phyloP scores from a whole-genome alignment of 176 grass and related monocot species.

The Rhynchospora breviuscula region DNA sequence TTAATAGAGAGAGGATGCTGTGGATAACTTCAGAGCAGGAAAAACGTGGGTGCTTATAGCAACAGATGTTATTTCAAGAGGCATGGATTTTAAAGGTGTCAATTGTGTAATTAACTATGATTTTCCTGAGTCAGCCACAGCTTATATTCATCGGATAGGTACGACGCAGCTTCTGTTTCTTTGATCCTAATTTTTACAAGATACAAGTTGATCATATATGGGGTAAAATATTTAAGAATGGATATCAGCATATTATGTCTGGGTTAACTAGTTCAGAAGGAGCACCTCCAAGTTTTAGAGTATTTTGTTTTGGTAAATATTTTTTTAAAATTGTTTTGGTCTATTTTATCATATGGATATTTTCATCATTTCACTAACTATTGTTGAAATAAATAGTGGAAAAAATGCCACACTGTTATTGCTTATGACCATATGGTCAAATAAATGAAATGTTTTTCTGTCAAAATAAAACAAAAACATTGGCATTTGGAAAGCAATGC shows the following conservation, averaged over 20 bases:
- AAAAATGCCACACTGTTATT: not conserved
- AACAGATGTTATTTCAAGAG: constrained; percentile 81
- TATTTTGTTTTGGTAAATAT: not conserved
- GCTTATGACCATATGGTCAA: not conserved
- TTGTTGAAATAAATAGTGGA: not conserved
- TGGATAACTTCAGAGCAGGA: constrained; percentile 92
- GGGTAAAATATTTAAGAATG: not conserved
- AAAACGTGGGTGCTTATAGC: constrained; percentile 90
- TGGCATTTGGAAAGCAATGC: not conserved
- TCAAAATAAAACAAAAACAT: not conserved
- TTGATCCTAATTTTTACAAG: not conserved
- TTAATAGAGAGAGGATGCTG: constrained; percentile 73
- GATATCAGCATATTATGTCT: not conserved
- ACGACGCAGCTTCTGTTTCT: constrained; percentile 15
- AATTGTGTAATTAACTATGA: constrained; percentile 93
- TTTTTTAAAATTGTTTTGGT: not conserved
- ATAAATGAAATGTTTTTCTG: not conserved
- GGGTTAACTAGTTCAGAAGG: not conserved
- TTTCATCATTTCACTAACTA: not conserved
- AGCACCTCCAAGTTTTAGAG: not conserved
- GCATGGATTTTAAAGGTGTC: constrained; percentile 97
- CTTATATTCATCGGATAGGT: constrained; percentile 96
- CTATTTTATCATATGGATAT: not conserved
- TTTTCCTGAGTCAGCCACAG: constrained; percentile 85
- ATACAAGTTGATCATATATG: not conserved